phyloP scores from a whole-genome alignment of 495 filamentous ascomycete genomes.

The Usnea hakonensis region DNA sequence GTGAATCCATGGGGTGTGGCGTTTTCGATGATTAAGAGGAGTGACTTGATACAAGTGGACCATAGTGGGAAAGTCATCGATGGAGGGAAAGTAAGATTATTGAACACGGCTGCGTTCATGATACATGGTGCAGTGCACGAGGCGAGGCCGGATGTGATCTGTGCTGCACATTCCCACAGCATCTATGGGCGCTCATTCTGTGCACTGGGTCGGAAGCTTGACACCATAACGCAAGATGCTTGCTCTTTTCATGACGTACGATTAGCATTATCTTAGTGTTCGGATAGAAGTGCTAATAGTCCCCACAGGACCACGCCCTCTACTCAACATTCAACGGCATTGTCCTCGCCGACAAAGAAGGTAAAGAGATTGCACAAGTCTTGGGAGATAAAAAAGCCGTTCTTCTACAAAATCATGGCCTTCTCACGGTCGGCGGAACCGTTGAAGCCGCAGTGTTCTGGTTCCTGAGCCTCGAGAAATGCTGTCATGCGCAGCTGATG shows the following conservation, averaged over 20 bases:
- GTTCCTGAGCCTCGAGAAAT: conserved; percentile 69
- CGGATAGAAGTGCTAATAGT: not conserved
- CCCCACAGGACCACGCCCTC: conserved; percentile 50
- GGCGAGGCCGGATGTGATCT: conserved; percentile 63
- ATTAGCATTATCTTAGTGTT: not conserved
- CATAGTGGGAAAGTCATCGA: conserved; percentile 58
- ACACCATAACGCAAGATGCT: conserved; percentile 66
- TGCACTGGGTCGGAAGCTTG: conserved; percentile 55
- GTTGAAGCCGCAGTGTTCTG: conserved; percentile 61
- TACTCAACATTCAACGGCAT: conserved; percentile 64
- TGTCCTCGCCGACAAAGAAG: conserved; percentile 64
- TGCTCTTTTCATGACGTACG: conserved; percentile 57
- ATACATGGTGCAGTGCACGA: conserved; percentile 61
- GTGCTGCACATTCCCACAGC: conserved; percentile 65
- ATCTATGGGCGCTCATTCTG: conserved; percentile 65
- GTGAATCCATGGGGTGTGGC: conserved; percentile 72
- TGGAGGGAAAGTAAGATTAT: conserved; percentile 50
- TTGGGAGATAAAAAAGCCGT: conserved; percentile 64
- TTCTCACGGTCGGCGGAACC: conserved; percentile 47
- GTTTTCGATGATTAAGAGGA: conserved; percentile 61
- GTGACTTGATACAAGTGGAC: conserved; percentile 65
- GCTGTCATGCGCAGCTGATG: conserved; percentile 66
- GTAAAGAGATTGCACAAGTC: conserved; percentile 54
- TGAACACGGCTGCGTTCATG: conserved; percentile 65
- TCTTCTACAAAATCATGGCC: conserved; percentile 62